phyloP scores from a whole-genome alignment of 148 eudicot genomes.

The Rhododendron mucronatum region DNA sequence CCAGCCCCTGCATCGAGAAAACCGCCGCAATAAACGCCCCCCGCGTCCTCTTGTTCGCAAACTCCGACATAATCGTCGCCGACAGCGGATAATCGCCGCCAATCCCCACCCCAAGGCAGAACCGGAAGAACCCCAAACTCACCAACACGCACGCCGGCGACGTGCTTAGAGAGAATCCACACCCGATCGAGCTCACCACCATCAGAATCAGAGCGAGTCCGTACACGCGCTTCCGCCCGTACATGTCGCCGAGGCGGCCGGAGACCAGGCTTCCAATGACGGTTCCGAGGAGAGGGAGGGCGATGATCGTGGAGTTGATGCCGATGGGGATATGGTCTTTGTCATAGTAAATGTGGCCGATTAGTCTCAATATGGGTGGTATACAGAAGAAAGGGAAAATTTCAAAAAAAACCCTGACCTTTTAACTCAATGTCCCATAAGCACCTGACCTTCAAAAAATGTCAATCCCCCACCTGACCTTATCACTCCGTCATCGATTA shows the following conservation, averaged over 20 bases:
- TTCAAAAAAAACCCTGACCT: too few species aligned
- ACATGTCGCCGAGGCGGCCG: conserved; percentile 46
- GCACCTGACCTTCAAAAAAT: too few species aligned
- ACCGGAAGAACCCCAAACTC: conserved; percentile 43
- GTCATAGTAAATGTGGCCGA: conserved; percentile 48
- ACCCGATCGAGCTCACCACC: conserved; percentile 50
- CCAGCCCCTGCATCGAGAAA: conserved; percentile 69
- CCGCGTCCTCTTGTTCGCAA: conserved; percentile 50
- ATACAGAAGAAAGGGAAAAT: conserved; percentile 61
- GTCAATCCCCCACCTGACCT: too few species aligned
- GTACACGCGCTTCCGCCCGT: conserved; percentile 44
- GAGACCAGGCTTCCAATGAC: conserved; percentile 47
- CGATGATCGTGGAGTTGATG: conserved; percentile 30
- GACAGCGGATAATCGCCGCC: conserved; percentile 68
- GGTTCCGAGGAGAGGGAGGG: conserved; percentile 39
- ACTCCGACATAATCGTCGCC: conserved; percentile 71
- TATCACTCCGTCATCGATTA: too few species aligned
- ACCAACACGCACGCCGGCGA: conserved; percentile 26
- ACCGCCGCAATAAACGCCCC: conserved; percentile 63
- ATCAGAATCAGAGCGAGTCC: conserved; percentile 42
- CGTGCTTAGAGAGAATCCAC: conserved; percentile 45
- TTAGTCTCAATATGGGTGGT: conserved; percentile 37
- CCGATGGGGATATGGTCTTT: conserved; percentile 3
- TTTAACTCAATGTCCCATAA: too few species aligned
- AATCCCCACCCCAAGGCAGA: conserved; percentile 47